phyloP scores from a whole-genome alignment of 768 basidiomycete genomes.

The Amanita exitialis region DNA sequence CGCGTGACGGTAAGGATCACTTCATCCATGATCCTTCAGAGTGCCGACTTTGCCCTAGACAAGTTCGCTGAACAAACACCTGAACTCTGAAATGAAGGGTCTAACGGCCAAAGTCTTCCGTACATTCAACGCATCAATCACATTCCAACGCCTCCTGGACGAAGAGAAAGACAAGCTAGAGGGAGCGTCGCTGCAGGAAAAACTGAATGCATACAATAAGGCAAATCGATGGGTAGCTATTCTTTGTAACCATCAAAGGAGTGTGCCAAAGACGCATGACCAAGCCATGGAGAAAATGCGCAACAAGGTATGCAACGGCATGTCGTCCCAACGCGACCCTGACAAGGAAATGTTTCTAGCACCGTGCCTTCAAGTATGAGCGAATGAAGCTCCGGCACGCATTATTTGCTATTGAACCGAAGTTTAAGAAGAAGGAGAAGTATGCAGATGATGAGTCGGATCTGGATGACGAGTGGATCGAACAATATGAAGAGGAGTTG shows the following conservation, averaged over 20 bases:
- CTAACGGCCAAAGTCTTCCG: constrained; percentile 99
- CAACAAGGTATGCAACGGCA: constrained; percentile 55
- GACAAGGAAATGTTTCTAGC: constrained; percentile 31
- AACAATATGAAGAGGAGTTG: constrained; percentile 64
- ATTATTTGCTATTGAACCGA: constrained; percentile 68
- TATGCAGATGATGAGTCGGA: constrained; percentile 85
- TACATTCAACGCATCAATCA: constrained; percentile 97
- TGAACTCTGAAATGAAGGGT: constrained; percentile 91
- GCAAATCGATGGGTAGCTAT: constrained; percentile 97
- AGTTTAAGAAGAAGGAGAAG: constrained; percentile 73
- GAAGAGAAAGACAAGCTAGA: constrained; percentile 34
- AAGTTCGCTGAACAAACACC: constrained; percentile 79
- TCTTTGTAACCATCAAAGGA: constrained; percentile 97
- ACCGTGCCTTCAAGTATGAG: constrained; percentile 87
- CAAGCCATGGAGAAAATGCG: constrained; percentile 92
- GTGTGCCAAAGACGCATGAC: constrained; percentile 85
- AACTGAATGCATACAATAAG: constrained; percentile 93
- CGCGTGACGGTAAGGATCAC: constrained; percentile 73
- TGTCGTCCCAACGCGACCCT: constrained; percentile 1
- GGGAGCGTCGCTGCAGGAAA: constrained; percentile 81
- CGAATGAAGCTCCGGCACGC: constrained; percentile 93
- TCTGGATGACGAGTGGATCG: constrained; percentile 88
- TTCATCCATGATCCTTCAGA: constrained; percentile 5
- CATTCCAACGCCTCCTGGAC: constrained; percentile 88
- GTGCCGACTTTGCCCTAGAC: constrained; percentile 43